Percentiles rank a stretch among this genome's conserved stretches.
phyloP scores from a whole-genome alignment of 768 basidiomycete species.

The Calvatia gigantea region DNA sequence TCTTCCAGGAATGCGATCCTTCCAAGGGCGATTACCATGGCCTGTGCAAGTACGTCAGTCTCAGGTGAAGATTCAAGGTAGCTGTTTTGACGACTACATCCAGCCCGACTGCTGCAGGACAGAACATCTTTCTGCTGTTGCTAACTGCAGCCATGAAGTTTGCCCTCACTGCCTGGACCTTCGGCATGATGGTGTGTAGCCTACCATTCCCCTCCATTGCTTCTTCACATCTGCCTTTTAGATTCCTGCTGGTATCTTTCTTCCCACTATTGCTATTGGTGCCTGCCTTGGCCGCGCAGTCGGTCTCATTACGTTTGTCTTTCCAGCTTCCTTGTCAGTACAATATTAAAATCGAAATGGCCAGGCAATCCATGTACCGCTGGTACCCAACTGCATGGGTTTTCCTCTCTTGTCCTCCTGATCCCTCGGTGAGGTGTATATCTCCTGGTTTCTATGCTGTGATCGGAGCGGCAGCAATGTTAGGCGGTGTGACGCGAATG shows the following conservation, averaged over 20 bases:
- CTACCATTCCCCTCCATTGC: neutral
- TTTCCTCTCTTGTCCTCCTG: slow-evolving; percentile 70
- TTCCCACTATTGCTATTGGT: slow-evolving; percentile 74
- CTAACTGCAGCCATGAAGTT: slow-evolving; percentile 62
- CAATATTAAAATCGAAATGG: slow-evolving; percentile 7
- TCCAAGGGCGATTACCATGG: slow-evolving; percentile 66
- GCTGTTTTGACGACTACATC: neutral
- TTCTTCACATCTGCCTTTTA: slow-evolving; percentile 20
- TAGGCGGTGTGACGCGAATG: slow-evolving; percentile 76
- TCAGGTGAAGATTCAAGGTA: neutral
- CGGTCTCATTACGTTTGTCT: slow-evolving; percentile 59
- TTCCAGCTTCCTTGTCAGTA: neutral
- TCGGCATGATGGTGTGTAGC: slow-evolving; percentile 65
- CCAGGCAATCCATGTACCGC: slow-evolving; percentile 63
- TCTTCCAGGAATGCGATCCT: slow-evolving; percentile 81
- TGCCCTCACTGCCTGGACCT: slow-evolving; percentile 69
- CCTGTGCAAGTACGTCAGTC: slow-evolving; percentile 67
- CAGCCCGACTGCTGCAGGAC: slow-evolving; percentile 63
- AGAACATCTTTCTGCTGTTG: slow-evolving; percentile 64
- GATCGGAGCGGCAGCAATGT: slow-evolving; percentile 72
- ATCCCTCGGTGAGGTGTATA: slow-evolving; percentile 63
- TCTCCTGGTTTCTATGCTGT: slow-evolving; percentile 78
- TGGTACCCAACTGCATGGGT: slow-evolving; percentile 68
- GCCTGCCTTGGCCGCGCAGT: slow-evolving; percentile 71
- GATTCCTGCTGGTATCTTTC: slow-evolving; percentile 75